phyloP scores from a whole-genome alignment of 2,329 filamentous ascomycete species.

The Epichloe gansuensis region DNA sequence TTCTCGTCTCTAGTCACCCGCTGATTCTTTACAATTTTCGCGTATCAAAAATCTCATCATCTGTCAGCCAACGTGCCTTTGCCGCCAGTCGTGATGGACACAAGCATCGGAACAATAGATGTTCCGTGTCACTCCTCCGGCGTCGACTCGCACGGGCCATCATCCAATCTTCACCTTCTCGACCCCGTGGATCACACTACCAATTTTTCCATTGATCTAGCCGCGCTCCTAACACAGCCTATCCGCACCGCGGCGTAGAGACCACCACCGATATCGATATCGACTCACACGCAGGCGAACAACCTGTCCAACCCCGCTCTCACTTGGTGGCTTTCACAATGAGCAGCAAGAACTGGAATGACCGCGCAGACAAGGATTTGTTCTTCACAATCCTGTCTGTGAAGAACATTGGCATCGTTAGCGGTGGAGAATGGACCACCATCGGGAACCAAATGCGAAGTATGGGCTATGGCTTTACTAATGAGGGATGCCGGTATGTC shows the following conservation, averaged over 20 bases:
- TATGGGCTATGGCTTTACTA: slow-evolving; percentile 50
- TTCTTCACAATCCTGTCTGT: slow-evolving; percentile 51
- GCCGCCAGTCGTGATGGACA: neutral
- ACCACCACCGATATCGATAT: slow-evolving; percentile 1
- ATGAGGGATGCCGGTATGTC: slow-evolving; percentile 51
- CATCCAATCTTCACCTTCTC: slow-evolving; percentile 10
- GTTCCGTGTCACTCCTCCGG: slow-evolving; percentile 4
- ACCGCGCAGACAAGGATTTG: slow-evolving; percentile 49
- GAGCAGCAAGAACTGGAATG: slow-evolving; percentile 50
- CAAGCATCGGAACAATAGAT: slow-evolving; percentile 7
- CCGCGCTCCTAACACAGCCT: slow-evolving; percentile 24
- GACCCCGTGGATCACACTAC: slow-evolving; percentile 23
- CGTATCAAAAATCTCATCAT: neutral
- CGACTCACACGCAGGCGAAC: slow-evolving; percentile 10
- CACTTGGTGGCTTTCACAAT: slow-evolving; percentile 14
- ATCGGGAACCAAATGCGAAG: slow-evolving; percentile 49
- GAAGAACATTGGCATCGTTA: slow-evolving; percentile 52
- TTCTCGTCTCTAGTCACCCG: neutral
- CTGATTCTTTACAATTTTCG: neutral
- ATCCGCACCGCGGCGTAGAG: slow-evolving; percentile 11
- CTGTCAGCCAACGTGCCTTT: neutral
- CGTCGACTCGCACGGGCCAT: slow-evolving; percentile 17
- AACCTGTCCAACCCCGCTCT: neutral
- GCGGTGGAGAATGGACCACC: slow-evolving; percentile 48
- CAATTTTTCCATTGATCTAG: slow-evolving; percentile 28